A percentile compares a stretch with the other conserved stretches of the same genome.
Evolutionary conservation across 257 asterid genomes (phyloP).

Genomic region (Solanum arcanum): DNA sequence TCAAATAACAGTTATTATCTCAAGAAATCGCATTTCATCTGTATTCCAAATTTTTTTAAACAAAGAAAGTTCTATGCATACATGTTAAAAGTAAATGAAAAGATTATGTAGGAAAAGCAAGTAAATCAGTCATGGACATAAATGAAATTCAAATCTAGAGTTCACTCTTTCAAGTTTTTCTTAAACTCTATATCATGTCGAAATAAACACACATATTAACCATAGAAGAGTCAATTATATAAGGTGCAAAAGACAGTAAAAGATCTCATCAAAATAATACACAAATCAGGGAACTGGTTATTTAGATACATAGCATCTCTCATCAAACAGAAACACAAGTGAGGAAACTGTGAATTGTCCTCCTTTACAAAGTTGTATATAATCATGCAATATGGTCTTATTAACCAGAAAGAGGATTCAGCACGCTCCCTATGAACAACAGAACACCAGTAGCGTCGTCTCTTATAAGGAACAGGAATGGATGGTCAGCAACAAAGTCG

Average conservation of each 20-base stretch:
- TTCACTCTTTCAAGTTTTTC: too few species aligned
- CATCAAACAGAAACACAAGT: not conserved
- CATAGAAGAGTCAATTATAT: too few species aligned
- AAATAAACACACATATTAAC: too few species aligned
- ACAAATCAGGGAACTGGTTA: too few species aligned
- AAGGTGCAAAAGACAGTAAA: too few species aligned
- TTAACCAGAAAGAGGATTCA: slow-evolving; percentile 7
- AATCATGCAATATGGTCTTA: not conserved
- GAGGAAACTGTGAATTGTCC: not conserved
- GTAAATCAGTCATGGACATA: too few species aligned
- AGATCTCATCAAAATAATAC: too few species aligned
- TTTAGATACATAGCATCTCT: too few species aligned
- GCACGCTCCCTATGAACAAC: slow-evolving; percentile 15
- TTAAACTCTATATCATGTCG: too few species aligned
- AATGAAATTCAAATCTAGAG: too few species aligned
- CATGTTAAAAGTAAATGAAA: not conserved
- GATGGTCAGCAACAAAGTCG: slow-evolving; percentile 26
- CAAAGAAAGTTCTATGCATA: not conserved
- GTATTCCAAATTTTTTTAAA: too few species aligned
- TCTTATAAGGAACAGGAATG: slow-evolving; percentile 19
- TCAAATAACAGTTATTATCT: not conserved
- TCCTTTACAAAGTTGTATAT: not conserved
- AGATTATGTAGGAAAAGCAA: not conserved
- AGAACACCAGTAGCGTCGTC: slow-evolving; percentile 16
- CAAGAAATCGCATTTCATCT: too few species aligned